phyloP scores from a whole-genome alignment of 1,139 yeast genomes.

The Lodderomyces pseudojiufengensis region DNA sequence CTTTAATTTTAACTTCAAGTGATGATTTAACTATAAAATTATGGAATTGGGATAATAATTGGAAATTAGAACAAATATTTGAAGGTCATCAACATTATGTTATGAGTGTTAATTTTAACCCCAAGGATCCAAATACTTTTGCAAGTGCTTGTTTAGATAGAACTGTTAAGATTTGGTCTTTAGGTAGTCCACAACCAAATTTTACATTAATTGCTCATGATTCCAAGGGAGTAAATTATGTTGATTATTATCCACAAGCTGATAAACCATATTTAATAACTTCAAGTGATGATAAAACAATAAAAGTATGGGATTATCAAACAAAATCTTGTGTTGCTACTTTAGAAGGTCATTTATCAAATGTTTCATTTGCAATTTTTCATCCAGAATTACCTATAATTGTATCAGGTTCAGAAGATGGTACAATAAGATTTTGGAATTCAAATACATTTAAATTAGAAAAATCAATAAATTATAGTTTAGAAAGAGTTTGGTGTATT shows the following conservation, averaged over 20 bases:
- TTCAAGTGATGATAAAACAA: constrained; percentile 86
- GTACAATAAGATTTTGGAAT: constrained; percentile 76
- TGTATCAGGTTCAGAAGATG: constrained; percentile 80
- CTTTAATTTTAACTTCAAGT: constrained; percentile 82
- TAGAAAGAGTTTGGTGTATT: constrained; percentile 97
- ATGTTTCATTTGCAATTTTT: constrained; percentile 94
- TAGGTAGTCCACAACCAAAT: constrained; percentile 86
- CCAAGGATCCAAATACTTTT: constrained; percentile 95
- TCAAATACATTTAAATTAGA: constrained; percentile 80
- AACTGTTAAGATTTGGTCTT: constrained; percentile 94
- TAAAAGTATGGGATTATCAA: constrained; percentile 96
- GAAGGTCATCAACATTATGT: constrained; percentile 97
- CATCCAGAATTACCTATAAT: constrained; percentile 93
- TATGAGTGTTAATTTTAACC: constrained; percentile 92
- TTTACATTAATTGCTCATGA: constrained; percentile 91
- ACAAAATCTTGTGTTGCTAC: constrained; percentile 95
- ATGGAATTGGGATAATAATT: constrained; percentile 96
- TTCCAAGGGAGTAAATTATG: constrained; percentile 90
- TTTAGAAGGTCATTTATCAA: constrained; percentile 87
- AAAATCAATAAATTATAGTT: constrained; percentile 82
- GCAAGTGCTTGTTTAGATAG: constrained; percentile 96
- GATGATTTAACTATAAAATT: constrained; percentile 89
- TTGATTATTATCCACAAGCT: constrained; percentile 93
- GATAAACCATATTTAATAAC: constrained; percentile 96
- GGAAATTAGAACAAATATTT: constrained; percentile 86